Base-by-base conservation (phyloP, 805 yeast species). In the Danielia oregonensis region DNA sequence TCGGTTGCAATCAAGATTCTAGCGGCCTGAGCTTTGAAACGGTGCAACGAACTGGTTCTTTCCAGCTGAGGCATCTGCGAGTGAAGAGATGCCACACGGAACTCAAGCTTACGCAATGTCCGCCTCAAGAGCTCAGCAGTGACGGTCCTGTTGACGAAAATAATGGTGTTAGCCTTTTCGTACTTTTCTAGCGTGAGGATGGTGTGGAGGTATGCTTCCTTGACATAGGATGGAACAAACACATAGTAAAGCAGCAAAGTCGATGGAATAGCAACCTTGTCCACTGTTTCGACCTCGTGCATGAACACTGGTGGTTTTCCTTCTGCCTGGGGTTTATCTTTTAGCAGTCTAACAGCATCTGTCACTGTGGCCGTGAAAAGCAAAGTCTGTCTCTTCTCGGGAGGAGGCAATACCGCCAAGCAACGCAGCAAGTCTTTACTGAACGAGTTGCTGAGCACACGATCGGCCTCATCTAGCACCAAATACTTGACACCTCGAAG, bases 311-410 rank as follows among this genome's bases (percentile, higher is more conserved):
- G 70, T 21, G 73, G 63, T 12, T 74, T 68, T 8, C 70, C 76
- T 42, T 76, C 76, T 3, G 79, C 76, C 12, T 69, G 69, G 8
- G 78, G 72, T 37, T 71, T 74, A 35, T 84, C 82, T 43, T 83
- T 82, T 38, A 93, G 67, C 0, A 86, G 73, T 43, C 94, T 68
- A 2, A 93, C 97, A 1, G 95, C 82, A 51, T 88, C 96, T 0
- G 97, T 91, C 12, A 93, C 85, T 1, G 98, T 93, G 8, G 98
- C 98, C 0, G 98, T 93, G 62, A 93, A 93, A 24, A 93, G 61
- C 26, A 91, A 65, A 0, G 97, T 93, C 59, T 91, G 97, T 50
- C 98, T 75, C 36, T 75, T 68, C 3, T 69, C 70, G 2, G 94
- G 67, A 1, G 74, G 63, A 0, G 98, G 96, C 24, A 93, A 60